Percentiles rank a stretch among this genome's conserved stretches.
Conservation (phyloP, 768 basidiomycete genomes). For the Lentinula raphanica region DNA sequence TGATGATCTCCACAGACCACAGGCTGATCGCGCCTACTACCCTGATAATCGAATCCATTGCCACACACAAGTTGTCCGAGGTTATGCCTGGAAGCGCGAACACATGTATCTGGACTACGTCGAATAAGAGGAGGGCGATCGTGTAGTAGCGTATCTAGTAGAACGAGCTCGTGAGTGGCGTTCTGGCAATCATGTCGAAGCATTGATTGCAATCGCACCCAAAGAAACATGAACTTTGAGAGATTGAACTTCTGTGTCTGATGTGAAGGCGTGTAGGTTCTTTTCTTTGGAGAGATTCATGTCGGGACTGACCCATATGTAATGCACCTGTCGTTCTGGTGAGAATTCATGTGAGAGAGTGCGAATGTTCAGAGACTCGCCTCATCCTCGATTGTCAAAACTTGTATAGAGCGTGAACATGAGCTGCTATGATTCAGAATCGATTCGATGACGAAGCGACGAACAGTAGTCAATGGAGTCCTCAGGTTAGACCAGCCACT, state of each 20-base stretch:
- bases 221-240: constrained; percentile 36
- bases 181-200: background rate
- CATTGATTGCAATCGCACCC: constrained; percentile 22
- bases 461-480: constrained; percentile 32
- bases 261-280: background rate
- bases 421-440: too few species aligned
- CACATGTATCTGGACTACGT: constrained; percentile 40
- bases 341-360: background rate
- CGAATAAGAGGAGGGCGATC: constrained; percentile 37
- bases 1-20: constrained; percentile 47
- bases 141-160: constrained; percentile 34
- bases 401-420: too few species aligned
- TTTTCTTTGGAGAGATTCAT: background rate
- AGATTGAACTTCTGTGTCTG: constrained; percentile 30
- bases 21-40: constrained; percentile 39
- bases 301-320: constrained; percentile 30
- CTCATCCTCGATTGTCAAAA: constrained; percentile 32
- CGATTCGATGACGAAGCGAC: too few species aligned
- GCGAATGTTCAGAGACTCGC: constrained; percentile 8
- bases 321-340: constrained; percentile 22
- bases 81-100: constrained; percentile 36
- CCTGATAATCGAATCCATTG: constrained; percentile 39
- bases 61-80: constrained; percentile 33
- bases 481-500: constrained; percentile 33
- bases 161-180: background rate